Base-by-base conservation (phyloP, 768 basidiomycete genomes). In the Pisolithus sp. region DNA sequence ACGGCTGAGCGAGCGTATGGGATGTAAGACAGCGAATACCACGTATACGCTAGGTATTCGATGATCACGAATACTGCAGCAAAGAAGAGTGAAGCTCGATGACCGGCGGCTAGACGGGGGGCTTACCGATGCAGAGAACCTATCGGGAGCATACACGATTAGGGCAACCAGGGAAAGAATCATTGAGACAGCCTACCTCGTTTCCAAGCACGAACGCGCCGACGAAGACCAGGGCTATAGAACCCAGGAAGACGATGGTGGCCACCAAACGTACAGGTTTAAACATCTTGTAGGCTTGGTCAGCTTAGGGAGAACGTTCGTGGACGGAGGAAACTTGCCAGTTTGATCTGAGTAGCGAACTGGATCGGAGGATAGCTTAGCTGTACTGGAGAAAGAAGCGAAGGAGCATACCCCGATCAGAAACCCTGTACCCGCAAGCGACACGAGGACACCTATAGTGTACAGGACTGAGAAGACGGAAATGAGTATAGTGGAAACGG, bases 21-120 rank as follows among this genome's bases (percentile, higher is more conserved):
- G 59, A 97, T 91, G 71, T 94, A 96, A 7, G 85, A 86, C 28
- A 89, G 70, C 47, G 79, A 82, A 66, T 88, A 94, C 92, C 93
- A 96, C 20, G 86, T 82, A 69, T 87, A 95, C 6, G 93, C 93
- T 52, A 95, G 75, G 68, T 89, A 95, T 68, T 94, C 85, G 67
- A 96, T 73, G 69, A 95, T 77, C 53, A 96, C 93, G 66, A 96
- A 90, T 52, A 93, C 89, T 90, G 69, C 13, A 12, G 26, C 8
- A 20, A 3, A 48, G 2, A 48, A 34, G 4, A 0, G 34, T 46
- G 8, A 54, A 23, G 40, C 20, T 18, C 24, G n/a, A 10, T 46
- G 26, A 34, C 38, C 18, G 24, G 24, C 7, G 45, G 43, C 24
- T 21, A 10, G 13, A 17, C 51, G 30, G 23, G 46, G 10, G 58